These are phyloP conservation scores for Pseudoscleropodium purum DNA, from an alignment of 225 moss, liverwort and hornwort genomes.

Conservation along the genomic window DNA sequence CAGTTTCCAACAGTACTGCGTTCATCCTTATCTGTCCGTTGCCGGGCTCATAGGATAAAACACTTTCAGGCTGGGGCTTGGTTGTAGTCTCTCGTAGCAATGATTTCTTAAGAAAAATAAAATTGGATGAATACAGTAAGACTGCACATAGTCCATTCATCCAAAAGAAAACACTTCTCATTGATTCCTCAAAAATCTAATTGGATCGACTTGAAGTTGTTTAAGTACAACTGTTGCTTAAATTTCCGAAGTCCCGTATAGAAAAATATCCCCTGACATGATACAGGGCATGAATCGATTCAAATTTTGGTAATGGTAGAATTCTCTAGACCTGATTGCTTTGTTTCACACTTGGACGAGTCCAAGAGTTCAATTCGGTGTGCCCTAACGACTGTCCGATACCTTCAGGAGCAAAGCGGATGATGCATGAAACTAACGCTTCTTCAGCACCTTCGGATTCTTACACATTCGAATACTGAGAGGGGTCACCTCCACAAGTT, in stretches of 20 bases:
- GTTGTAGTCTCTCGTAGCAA: neutral
- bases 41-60: neutral
- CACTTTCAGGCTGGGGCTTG: neutral
- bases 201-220: neutral
- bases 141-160: neutral
- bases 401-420: neutral
- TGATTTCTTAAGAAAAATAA: neutral
- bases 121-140: neutral
- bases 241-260: neutral
- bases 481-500: slow-evolving; percentile 88
- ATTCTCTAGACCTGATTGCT: neutral
- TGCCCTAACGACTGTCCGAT: neutral
- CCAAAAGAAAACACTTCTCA: neutral
- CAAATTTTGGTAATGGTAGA: neutral
- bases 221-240: neutral
- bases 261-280: neutral
- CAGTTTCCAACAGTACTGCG: neutral
- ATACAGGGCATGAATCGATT: slow-evolving; percentile 7
- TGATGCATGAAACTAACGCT: slow-evolving; percentile 12
- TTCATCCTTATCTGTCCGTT: neutral
- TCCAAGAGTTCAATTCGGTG: neutral
- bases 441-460: slow-evolving; percentile 60
- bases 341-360: neutral
- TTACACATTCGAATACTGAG: slow-evolving; percentile 78
- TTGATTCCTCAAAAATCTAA: too few species aligned